Base-by-base conservation (phyloP, 305 asterid species). In the Fraxinus angustifolia region DNA sequence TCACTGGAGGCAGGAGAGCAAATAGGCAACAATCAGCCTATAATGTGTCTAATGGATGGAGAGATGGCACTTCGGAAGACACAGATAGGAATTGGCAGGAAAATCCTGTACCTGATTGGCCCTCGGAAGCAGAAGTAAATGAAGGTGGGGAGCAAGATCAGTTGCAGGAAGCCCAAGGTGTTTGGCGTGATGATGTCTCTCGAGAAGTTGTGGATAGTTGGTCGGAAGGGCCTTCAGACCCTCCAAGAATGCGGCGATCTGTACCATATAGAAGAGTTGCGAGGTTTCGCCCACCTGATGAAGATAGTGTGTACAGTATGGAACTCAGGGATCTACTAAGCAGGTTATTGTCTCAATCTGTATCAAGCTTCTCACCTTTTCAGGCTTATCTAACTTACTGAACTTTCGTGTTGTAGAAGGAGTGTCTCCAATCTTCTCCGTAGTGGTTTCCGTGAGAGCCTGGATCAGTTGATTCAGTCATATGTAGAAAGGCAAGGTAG, bases 401-500 rank as follows among this genome's bases (percentile, higher is more conserved):
- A 71, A 81, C 67, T 79, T 65, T 75, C 11, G 28, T 85, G 75
- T 82, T 85, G 33, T 86, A 95, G 99, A 95, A 94, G 99, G 89
- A 94, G 98, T 30, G 99, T 95, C 80, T 94, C 99, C 3, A 95
- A 90, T 86, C 94, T 95, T 83, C 98, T 93, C 83, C 93, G 87
- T n/a, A 95, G 99, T 90, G 96, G 98, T 82, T 95, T 95, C 82
- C 97, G 98, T 30, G 97, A 91, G 87, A 95, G 95, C 88, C 87
- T 95, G 76, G 97, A 95, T 89, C 97, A 93, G 79, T 87, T 95
- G 83, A 92, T 95, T 73, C 98, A 92, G 77, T 91, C 98, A 23
- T 93, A 95, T 62, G 98, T 91, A 71, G 89, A 91, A 85, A 89
- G 99, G 86, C 97, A 88, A 87, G 92, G 94, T 31, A 88, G 87